These are phyloP conservation scores for Raphanus sativus DNA, from an alignment of 345 rosid genomes.

Conservation along the genomic window DNA sequence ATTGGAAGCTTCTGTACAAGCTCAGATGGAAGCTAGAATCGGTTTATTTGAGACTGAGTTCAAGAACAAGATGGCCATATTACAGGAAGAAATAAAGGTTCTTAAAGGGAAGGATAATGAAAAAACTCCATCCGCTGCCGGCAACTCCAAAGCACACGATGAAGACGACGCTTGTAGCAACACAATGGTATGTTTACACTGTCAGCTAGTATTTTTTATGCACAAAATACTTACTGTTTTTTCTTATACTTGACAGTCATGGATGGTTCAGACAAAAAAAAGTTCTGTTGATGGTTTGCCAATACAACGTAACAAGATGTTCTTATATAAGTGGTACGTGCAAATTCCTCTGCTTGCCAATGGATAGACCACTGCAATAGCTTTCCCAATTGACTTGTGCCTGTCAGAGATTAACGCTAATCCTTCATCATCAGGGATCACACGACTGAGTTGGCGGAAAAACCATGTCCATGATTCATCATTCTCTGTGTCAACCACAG, in stretches of 20 bases:
- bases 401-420: not conserved
- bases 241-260: not conserved
- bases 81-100: not conserved
- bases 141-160: not conserved
- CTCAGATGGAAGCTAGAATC: not conserved
- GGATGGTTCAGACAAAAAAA: not conserved
- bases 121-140: not conserved
- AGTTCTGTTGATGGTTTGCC: not conserved
- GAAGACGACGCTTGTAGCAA: not conserved
- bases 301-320: not conserved
- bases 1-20: not conserved
- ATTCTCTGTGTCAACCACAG: not conserved
- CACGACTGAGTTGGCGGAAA: not conserved
- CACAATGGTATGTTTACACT: not conserved
- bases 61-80: not conserved
- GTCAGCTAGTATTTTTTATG: no score
- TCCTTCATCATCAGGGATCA: not conserved
- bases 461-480: not conserved
- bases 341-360: not conserved
- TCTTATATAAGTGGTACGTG: not conserved
- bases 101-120: not conserved
- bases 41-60: not conserved
- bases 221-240: no score
- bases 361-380: not conserved
- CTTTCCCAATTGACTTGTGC: not conserved